Conservation (phyloP, 129 eudicot species). For the Mikania micrantha region DNA sequence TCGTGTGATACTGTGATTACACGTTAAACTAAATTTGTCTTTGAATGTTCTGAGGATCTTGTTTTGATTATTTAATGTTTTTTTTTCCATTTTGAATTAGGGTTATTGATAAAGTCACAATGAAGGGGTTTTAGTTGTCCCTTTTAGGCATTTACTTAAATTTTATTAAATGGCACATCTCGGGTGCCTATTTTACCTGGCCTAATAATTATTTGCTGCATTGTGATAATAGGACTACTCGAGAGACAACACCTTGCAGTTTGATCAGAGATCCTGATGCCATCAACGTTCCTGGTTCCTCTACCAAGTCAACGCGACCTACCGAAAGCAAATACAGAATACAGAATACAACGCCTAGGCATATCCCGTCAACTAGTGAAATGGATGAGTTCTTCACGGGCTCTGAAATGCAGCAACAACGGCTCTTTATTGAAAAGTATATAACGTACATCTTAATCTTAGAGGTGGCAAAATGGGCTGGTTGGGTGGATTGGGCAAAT, state of each 20-base stretch:
- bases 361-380: conserved; percentile 42
- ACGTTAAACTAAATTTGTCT: conserved; percentile 11
- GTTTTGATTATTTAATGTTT: background rate
- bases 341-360: conserved; percentile 19
- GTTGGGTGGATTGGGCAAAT: background rate
- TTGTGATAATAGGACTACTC: conserved; percentile 33
- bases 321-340: conserved; percentile 12
- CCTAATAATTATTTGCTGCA: conserved; percentile 4
- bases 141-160: conserved; percentile 7
- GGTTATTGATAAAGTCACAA: conserved; percentile 9
- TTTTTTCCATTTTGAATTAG: background rate
- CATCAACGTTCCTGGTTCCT: conserved; percentile 44
- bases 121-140: background rate
- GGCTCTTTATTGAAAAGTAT: conserved; percentile 46
- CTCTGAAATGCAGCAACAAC: conserved; percentile 48
- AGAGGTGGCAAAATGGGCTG: background rate
- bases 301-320: conserved; percentile 34
- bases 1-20: conserved; percentile 4
- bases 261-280: conserved; percentile 43
- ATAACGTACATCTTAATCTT: background rate
- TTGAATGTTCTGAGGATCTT: conserved; percentile 4
- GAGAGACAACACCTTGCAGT: conserved; percentile 63
- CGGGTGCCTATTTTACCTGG: background rate
- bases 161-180: background rate
- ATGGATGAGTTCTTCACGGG: conserved; percentile 49